These are phyloP conservation scores for Fusarium sp. DNA, from an alignment of 2,329 filamentous ascomycete genomes.

Conservation along the genomic window DNA sequence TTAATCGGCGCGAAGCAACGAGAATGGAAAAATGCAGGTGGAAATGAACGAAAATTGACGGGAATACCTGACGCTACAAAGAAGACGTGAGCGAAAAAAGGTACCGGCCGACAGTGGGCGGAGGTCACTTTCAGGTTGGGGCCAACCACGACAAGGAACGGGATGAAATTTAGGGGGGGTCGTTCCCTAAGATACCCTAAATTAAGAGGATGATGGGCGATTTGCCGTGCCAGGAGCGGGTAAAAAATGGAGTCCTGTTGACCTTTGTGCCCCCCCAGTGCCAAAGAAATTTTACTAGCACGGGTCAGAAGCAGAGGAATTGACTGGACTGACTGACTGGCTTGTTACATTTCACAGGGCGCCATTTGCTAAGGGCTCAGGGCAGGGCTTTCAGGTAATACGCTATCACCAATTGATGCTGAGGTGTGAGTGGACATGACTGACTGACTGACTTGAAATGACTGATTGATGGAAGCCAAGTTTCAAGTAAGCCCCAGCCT, in stretches of 20 bases:
- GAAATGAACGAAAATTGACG: constrained; percentile 5
- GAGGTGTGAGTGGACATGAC: constrained; percentile 31
- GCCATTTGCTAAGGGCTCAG: constrained; percentile 34
- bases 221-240: constrained; percentile 43
- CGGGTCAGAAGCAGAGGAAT: constrained; percentile 26
- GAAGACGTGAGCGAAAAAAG: constrained; percentile 1
- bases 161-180: constrained; percentile 33
- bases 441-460: constrained; percentile 9
- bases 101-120: neutral
- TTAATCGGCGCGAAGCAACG: constrained; percentile 22
- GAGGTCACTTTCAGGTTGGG: constrained; percentile 23
- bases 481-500: constrained; percentile 15
- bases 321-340: constrained; percentile 11
- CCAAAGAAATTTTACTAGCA: constrained; percentile 40
- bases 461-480: constrained; percentile 17
- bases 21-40: constrained; percentile 17
- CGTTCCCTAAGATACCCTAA: constrained; percentile 30
- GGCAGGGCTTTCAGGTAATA: constrained; percentile 28
- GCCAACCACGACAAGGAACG: constrained; percentile 40
- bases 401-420: constrained; percentile 20
- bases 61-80: constrained; percentile 14
- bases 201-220: constrained; percentile 33
- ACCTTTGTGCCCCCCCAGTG: constrained; percentile 1
- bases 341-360: constrained; percentile 36
- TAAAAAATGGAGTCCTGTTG: constrained; percentile 36